These are phyloP conservation scores for Globisporangium yorkense DNA, from an alignment of 352 stramenopile genomes.

Conservation along the genomic window DNA sequence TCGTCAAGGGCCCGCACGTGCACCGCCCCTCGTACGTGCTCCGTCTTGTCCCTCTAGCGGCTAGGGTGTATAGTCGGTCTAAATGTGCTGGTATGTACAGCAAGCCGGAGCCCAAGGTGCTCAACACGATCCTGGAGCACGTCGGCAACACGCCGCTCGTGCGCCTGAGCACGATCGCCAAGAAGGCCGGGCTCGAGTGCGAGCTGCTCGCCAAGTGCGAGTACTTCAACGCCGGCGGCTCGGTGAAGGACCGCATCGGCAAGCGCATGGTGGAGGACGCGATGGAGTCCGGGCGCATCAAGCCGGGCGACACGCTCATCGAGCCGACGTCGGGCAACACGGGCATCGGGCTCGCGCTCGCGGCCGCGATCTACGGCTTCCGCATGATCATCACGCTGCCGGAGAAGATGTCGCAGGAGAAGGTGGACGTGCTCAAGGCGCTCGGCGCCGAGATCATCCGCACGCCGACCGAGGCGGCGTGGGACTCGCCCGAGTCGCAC, in stretches of 20 bases:
- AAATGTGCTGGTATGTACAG: conserved; percentile 7
- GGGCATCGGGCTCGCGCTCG: conserved; percentile 94
- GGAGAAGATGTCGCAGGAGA: conserved; percentile 96
- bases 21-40: conserved; percentile 39
- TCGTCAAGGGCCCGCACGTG: conserved; percentile 59
- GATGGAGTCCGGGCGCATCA: conserved; percentile 88
- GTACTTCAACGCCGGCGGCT: conserved; percentile 94
- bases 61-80: no score
- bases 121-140: conserved; percentile 91
- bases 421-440: conserved; percentile 94
- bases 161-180: conserved; percentile 86
- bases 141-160: conserved; percentile 95
- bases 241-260: conserved; percentile 88
- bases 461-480: conserved; percentile 94
- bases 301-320: conserved; percentile 93
- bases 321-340: conserved; percentile 98
- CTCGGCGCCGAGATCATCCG: conserved; percentile 94
- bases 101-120: conserved; percentile 71
- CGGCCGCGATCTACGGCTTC: conserved; percentile 95
- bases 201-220: conserved; percentile 95
- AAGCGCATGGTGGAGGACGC: conserved; percentile 91
- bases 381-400: conserved; percentile 88
- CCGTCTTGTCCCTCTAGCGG: not conserved
- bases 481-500: conserved; percentile 92
- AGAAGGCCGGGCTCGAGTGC: conserved; percentile 80